Conservation (phyloP, 2,329 filamentous ascomycete species). For the Cladobotryum mycophilum region DNA sequence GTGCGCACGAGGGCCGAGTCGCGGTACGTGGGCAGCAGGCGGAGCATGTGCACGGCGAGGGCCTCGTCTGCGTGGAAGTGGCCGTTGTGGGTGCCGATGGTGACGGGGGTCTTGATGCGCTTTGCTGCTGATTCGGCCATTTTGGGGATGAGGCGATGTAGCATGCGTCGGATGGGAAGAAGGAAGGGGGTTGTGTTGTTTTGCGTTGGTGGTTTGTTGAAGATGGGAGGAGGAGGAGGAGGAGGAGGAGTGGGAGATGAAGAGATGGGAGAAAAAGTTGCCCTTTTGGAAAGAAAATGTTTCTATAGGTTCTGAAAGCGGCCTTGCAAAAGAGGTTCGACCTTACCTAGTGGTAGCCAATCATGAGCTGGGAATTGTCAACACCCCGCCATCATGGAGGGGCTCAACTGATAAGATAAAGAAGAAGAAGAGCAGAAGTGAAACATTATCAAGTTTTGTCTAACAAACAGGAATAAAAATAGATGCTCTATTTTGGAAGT, state of each 20-base stretch:
- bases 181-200: not conserved
- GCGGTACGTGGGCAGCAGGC: constrained; percentile 74
- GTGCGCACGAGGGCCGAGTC: constrained; percentile 74
- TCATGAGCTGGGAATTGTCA: not conserved
- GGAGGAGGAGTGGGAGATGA: not conserved
- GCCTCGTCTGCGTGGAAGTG: constrained; percentile 99
- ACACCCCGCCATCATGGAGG: not conserved
- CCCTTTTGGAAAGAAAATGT: not conserved
- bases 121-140: constrained; percentile 66
- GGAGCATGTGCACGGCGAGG: constrained; percentile 92
- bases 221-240: not conserved
- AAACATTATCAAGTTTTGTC: no score
- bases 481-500: no score
- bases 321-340: not conserved
- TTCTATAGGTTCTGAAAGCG: not conserved
- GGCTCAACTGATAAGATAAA: not conserved
- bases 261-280: not conserved
- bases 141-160: constrained; percentile 24
- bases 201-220: not conserved
- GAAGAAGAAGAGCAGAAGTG: not conserved
- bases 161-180: constrained; percentile 15
- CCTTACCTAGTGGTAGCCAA: not conserved
- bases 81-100: constrained; percentile 93
- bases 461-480: no score
- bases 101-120: constrained; percentile 68